A percentile compares a stretch with the other conserved stretches of the same genome.
These are phyloP conservation scores for Neocucurbitaria cava DNA, from an alignment of 2,329 filamentous ascomycete species.

Conservation along the genomic window DNA sequence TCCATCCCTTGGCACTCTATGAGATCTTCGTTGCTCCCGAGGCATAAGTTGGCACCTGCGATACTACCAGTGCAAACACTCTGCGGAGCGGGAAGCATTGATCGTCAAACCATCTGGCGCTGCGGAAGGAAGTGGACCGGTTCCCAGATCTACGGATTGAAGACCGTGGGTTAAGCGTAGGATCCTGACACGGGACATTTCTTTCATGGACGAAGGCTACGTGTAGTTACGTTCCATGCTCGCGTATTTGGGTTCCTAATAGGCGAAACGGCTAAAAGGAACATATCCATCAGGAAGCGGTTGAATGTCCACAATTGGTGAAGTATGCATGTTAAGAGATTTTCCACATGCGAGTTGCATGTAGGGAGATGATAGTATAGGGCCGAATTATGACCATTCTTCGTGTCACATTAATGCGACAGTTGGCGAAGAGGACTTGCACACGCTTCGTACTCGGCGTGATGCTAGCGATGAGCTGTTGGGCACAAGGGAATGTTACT, in stretches of 20 bases:
- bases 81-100: constrained; percentile 28
- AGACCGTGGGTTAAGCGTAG: not conserved
- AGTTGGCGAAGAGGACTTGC: constrained; percentile 24
- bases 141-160: constrained; percentile 4
- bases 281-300: constrained; percentile 7
- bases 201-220: not conserved
- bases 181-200: not conserved
- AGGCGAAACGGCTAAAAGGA: constrained; percentile 13
- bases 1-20: not conserved
- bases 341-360: constrained; percentile 1
- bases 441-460: constrained; percentile 20
- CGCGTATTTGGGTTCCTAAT: not conserved
- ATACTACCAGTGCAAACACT: constrained; percentile 6
- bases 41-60: constrained; percentile 18
- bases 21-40: constrained; percentile 1
- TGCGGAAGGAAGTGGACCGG: constrained; percentile 18
- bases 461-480: not conserved
- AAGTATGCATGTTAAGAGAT: constrained; percentile 11
- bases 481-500: constrained; percentile 7
- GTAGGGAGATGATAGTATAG: constrained; percentile 3
- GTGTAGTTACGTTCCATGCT: not conserved
- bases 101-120: constrained; percentile 15
- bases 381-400: constrained; percentile 19
- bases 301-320: constrained; percentile 4
- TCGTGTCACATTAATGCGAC: constrained; percentile 20